Evolutionary conservation across 192 early-diverging fungal genomes (phyloP).

Genomic region (Backusella mclennaniae): DNA sequence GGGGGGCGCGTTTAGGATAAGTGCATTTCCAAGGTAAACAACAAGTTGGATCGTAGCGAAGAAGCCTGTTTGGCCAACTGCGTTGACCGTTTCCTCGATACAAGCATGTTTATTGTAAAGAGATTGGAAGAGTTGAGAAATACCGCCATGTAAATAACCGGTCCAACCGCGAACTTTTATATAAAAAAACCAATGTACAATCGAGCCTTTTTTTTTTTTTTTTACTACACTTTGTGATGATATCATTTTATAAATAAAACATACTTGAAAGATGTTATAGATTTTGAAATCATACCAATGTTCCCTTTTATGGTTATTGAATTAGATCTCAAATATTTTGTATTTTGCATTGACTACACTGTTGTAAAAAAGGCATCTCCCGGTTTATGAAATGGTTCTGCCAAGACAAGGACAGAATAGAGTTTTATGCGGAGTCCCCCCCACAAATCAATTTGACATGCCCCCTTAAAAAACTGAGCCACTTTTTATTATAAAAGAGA

Average conservation of each 20-base stretch:
- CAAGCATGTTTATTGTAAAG: constrained; percentile 57
- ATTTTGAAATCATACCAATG: constrained; percentile 1
- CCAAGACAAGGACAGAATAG: neutral
- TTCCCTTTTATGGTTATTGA: neutral
- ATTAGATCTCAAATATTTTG: too few species aligned
- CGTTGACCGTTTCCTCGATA: constrained; percentile 68
- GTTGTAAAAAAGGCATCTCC: neutral
- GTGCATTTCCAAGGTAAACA: constrained; percentile 40
- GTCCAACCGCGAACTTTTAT: neutral
- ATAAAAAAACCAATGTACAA: neutral
- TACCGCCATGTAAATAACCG: constrained; percentile 26
- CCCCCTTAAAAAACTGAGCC: neutral
- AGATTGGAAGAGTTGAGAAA: constrained; percentile 45
- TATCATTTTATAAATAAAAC: neutral
- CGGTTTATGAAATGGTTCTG: neutral
- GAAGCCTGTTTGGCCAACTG: constrained; percentile 66
- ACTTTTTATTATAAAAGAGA: neutral
- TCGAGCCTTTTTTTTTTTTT: neutral
- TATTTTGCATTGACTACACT: neutral
- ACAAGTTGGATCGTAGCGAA: constrained; percentile 51
- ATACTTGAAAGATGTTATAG: neutral
- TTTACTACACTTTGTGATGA: neutral
- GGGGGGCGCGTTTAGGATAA: constrained; percentile 25
- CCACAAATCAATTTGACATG: constrained; percentile 2
- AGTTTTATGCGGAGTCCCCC: neutral